Base-by-base conservation (phyloP, 2,329 filamentous ascomycete species). In the Aureobasidium sp. region DNA sequence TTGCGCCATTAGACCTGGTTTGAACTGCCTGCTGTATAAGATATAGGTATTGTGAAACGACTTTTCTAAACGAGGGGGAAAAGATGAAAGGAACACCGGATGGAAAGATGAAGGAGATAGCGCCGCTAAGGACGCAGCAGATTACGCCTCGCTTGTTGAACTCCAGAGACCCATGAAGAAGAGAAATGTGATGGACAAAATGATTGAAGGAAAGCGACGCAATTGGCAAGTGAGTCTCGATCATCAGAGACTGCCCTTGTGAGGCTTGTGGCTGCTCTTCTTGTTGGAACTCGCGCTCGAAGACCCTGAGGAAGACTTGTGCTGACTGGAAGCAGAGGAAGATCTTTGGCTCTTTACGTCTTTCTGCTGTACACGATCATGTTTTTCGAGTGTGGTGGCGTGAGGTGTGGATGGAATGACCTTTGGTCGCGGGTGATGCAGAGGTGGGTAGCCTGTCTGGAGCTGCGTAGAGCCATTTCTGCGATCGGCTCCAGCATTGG, bases 141-240 rank as follows among this genome's bases (percentile, higher is more conserved):
- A 56, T 56, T 56, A 56, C 26, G 39, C 53, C 53, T 56, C 53
- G 53, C 53, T 56, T 55, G 39, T 10, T 37, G 41, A 43, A 55
- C 51, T 37, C 51, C 51, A 12, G n/a, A 44, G 2, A 32, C 39
- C 53, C 37, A 20, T 52, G 27, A 20, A 34, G 9, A 7, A 10
- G 29, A 47, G 27, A 29, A 29, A 20, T 32, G 29, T 32, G 15
- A 43, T 24, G 26, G n/a, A 48, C 1, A 56, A 34, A 26, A 4
- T 17, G 24, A 26, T 10, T 6, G n/a, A 26, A 9, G 10, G 10
- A 26, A 26, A 15, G 15, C 5, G 15, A 34, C 10, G 26, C 12
- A 4, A 9, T 20, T 7, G 10, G 20, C 5, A 20, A 53, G 2
- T 6, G 9, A 13, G 7, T 15, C 4, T 5, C 1, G n/a, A 3